Conservation (phyloP, 805 yeast genomes). For the Candida caryicola region DNA sequence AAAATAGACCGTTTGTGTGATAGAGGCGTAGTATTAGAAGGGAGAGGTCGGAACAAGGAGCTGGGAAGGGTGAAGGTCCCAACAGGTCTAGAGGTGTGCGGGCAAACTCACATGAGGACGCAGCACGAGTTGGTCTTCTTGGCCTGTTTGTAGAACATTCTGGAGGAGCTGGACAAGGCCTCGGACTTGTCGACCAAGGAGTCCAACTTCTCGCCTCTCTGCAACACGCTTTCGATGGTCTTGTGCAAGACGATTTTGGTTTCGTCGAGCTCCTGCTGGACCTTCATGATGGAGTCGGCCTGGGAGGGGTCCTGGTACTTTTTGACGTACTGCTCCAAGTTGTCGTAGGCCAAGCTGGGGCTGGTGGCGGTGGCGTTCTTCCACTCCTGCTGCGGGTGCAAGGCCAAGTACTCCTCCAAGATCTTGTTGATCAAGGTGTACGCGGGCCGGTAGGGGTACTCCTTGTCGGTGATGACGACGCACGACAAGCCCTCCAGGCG, state of each 20-base stretch:
- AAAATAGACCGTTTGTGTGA: neutral
- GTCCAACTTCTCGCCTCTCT: slow-evolving; percentile 95
- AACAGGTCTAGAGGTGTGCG: too few relatives aligned
- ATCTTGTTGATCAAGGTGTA: slow-evolving; percentile 88
- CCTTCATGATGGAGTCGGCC: slow-evolving; percentile 95
- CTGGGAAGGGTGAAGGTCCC: too few relatives aligned
- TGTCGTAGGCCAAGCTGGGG: slow-evolving; percentile 50
- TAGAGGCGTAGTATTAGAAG: too few relatives aligned
- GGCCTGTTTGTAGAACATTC: slow-evolving; percentile 96
- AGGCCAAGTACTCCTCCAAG: slow-evolving; percentile 82
- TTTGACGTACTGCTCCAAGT: slow-evolving; percentile 64
- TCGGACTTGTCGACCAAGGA: slow-evolving; percentile 93
- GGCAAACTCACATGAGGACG: slow-evolving; percentile 22
- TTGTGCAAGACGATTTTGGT: slow-evolving; percentile 95
- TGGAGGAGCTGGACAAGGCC: slow-evolving; percentile 80
- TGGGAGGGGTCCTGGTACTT: slow-evolving; percentile 96
- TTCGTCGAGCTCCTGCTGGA: slow-evolving; percentile 96
- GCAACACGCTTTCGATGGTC: slow-evolving; percentile 89
- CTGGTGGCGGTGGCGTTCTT: slow-evolving; percentile 42
- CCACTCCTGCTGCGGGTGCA: slow-evolving; percentile 79
- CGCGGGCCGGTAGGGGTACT: slow-evolving; percentile 96
- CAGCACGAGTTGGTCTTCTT: slow-evolving; percentile 57
- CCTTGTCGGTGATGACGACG: slow-evolving; percentile 88
- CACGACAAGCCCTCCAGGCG: slow-evolving; percentile 90
- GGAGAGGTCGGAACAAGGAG: too few relatives aligned